Conservation (phyloP, 139 green algal species). For the Volvox africanus region DNA sequence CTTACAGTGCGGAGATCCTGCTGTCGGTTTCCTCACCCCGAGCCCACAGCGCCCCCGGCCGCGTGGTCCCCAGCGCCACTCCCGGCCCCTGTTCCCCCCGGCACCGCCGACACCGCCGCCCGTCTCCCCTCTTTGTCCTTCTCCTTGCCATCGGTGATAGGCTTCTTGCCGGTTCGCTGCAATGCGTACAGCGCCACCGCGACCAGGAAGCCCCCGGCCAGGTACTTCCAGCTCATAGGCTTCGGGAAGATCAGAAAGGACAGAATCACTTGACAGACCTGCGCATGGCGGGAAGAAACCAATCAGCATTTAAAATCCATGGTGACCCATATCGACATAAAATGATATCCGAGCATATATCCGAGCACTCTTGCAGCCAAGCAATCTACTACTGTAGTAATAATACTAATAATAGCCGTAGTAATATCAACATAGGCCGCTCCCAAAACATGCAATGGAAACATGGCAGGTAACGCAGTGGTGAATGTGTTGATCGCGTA, state of each 20-base stretch:
- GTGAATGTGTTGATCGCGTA: too few relatives aligned
- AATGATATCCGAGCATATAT: too few relatives aligned
- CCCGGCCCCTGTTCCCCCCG: too few relatives aligned
- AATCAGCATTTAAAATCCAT: too few relatives aligned
- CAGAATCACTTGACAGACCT: constrained; percentile 63
- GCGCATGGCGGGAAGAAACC: background rate
- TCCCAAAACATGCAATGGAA: too few relatives aligned
- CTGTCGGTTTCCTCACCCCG: background rate
- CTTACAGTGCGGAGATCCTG: too few relatives aligned
- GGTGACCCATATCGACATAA: too few relatives aligned
- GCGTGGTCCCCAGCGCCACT: background rate
- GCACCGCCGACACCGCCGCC: background rate
- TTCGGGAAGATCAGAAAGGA: constrained; percentile 77
- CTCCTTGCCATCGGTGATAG: background rate
- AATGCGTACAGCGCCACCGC: constrained; percentile 51
- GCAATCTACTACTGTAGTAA: too few relatives aligned
- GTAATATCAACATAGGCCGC: too few relatives aligned
- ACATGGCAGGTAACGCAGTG: too few relatives aligned
- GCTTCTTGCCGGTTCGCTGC: constrained; percentile 33
- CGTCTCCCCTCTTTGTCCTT: background rate
- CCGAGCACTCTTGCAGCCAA: too few relatives aligned
- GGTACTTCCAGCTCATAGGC: constrained; percentile 72
- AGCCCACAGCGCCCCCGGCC: background rate
- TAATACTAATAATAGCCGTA: too few relatives aligned
- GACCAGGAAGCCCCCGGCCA: constrained; percentile 60